phyloP scores from a whole-genome alignment of 305 asterid species.

The Fraxinus baroniana region DNA sequence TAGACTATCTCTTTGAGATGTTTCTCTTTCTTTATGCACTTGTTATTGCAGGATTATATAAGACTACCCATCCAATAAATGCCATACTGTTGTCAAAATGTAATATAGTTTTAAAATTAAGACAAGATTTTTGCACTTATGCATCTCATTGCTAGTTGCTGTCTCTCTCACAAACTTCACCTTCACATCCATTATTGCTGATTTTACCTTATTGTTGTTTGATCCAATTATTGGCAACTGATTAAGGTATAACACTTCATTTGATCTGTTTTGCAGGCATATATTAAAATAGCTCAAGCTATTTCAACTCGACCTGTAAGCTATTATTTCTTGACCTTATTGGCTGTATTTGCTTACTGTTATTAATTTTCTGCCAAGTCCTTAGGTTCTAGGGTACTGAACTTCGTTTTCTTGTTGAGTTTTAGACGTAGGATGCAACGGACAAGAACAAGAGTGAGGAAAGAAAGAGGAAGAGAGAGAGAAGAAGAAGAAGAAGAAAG shows the following conservation, averaged over 20 bases:
- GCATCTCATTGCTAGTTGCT: not conserved
- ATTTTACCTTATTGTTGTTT: conserved; percentile 13
- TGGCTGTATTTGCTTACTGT: not conserved
- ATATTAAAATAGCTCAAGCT: conserved; percentile 96
- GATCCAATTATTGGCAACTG: conserved; percentile 16
- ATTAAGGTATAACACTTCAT: not conserved
- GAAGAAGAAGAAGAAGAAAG: not conserved
- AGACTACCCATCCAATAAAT: not conserved
- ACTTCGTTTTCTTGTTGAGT: not conserved
- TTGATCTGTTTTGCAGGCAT: conserved; percentile 61
- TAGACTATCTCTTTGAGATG: not conserved
- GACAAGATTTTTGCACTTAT: not conserved
- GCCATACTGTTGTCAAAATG: not conserved
- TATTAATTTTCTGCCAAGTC: not conserved
- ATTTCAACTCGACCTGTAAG: conserved; percentile 93
- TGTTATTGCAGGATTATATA: not conserved
- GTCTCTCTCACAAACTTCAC: not conserved
- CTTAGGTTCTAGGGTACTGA: not conserved
- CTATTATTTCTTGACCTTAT: conserved; percentile 9
- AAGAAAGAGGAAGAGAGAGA: not conserved
- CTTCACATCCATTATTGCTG: not conserved
- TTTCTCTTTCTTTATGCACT: not conserved
- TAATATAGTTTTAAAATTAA: not conserved
- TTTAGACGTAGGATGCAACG: not conserved
- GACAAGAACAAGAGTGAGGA: not conserved